Percentiles rank a stretch among this genome's conserved stretches.
Conservation (phyloP, 2,329 filamentous ascomycete genomes). For the Ophiostoma himal-ulmi region DNA sequence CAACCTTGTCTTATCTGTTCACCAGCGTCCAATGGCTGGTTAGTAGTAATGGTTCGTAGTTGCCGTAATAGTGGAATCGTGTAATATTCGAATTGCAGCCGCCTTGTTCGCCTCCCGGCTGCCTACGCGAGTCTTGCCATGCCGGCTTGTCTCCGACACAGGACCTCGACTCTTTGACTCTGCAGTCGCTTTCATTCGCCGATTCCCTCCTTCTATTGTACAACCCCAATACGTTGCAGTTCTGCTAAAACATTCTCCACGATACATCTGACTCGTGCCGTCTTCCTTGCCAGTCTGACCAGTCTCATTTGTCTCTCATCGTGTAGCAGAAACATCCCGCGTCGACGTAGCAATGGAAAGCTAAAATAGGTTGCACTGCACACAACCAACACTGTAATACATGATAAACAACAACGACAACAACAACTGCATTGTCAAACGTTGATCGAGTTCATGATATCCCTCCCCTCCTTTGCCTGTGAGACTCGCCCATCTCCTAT, state of each 20-base stretch:
- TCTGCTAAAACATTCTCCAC: too few species aligned
- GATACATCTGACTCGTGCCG: neutral
- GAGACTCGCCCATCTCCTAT: too few species aligned
- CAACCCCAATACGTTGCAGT: too few species aligned
- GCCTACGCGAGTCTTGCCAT: neutral
- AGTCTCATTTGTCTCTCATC: neutral
- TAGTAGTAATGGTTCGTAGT: too few species aligned
- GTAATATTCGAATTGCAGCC: neutral
- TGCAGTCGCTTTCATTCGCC: neutral
- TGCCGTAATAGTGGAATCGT: neutral
- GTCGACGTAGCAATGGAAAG: neutral
- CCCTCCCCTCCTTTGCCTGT: too few species aligned
- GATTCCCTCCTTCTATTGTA: too few species aligned
- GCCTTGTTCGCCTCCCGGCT: neutral
- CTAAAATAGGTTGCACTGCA: neutral
- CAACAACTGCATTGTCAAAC: too few species aligned
- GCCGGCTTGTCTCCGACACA: neutral
- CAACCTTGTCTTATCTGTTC: slow-evolving; percentile 8
- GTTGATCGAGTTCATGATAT: too few species aligned
- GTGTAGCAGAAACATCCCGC: neutral
- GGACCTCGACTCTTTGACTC: neutral
- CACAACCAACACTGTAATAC: neutral
- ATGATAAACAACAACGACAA: too few species aligned
- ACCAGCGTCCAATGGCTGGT: neutral
- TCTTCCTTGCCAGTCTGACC: neutral